Evolutionary conservation across 2,329 filamentous ascomycete species (phyloP).

Genomic region (Sarocladium oryzae): DNA sequence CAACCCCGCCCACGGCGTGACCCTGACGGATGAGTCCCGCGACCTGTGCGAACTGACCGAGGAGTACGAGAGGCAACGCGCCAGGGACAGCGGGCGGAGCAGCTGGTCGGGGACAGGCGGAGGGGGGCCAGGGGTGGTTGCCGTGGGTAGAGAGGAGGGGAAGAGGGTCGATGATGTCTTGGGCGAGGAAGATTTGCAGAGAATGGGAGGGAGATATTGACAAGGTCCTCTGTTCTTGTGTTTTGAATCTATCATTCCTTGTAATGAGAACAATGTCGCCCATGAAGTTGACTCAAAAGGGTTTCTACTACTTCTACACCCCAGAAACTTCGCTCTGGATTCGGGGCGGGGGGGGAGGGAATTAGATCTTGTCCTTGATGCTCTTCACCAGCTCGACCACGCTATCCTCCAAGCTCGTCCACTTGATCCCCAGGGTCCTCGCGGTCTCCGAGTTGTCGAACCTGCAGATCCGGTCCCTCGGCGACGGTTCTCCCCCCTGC

Average conservation of each 20-base stretch:
- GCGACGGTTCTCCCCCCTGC: conserved; percentile 35
- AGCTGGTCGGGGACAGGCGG: conserved; percentile 15
- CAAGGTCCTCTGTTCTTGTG: too few relatives aligned
- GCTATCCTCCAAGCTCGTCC: conserved; percentile 53
- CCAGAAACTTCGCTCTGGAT: too few relatives aligned
- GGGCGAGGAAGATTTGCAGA: conserved; percentile 20
- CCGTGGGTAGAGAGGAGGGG: neutral
- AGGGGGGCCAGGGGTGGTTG: conserved; percentile 10
- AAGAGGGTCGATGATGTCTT: conserved; percentile 7
- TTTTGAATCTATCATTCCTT: too few relatives aligned
- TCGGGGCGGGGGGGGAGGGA: too few relatives aligned
- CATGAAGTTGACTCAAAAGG: too few relatives aligned
- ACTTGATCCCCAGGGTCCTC: conserved; percentile 56
- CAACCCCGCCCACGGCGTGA: conserved; percentile 13
- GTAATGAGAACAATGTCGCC: neutral
- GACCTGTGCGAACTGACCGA: conserved; percentile 26
- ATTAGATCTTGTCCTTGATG: conserved; percentile 40
- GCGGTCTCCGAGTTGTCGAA: conserved; percentile 54
- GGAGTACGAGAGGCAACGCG: conserved; percentile 18
- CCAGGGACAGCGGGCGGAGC: conserved; percentile 15
- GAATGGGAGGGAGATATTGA: conserved; percentile 21
- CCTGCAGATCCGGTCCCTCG: conserved; percentile 37
- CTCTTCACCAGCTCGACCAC: conserved; percentile 59
- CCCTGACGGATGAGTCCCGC: conserved; percentile 17
- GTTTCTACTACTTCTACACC: too few relatives aligned